phyloP scores from a whole-genome alignment of 306 rosid species.

The Cyamopsis tetragonoloba region DNA sequence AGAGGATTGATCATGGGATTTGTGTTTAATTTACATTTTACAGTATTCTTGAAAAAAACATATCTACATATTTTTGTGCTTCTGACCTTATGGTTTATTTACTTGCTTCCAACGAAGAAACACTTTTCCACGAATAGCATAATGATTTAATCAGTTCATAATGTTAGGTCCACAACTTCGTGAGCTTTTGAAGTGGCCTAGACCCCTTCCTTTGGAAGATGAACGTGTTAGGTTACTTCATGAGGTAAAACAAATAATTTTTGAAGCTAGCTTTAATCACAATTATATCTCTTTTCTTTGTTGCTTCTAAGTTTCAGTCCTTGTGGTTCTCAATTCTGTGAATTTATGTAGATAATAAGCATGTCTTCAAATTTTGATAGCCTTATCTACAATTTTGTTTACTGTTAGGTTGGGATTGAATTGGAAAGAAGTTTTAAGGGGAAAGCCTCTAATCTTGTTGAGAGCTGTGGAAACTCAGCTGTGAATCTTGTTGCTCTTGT shows the following conservation, averaged over 20 bases:
- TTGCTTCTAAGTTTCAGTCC: neutral
- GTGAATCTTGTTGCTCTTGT: slow-evolving; percentile 79
- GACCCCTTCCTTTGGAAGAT: slow-evolving; percentile 95
- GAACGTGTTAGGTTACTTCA: slow-evolving; percentile 88
- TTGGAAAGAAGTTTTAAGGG: slow-evolving; percentile 78
- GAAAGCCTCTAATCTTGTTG: slow-evolving; percentile 75
- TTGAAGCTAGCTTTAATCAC: neutral
- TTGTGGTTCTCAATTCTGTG: neutral
- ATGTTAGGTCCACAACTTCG: slow-evolving; percentile 72
- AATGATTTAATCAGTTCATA: slow-evolving; percentile 21
- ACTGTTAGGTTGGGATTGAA: slow-evolving; percentile 64
- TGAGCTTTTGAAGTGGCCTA: slow-evolving; percentile 81
- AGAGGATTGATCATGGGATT: neutral
- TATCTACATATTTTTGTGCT: neutral
- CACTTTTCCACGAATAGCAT: neutral
- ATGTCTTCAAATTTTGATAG: neutral
- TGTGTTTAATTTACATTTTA: neutral
- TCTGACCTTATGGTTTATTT: neutral
- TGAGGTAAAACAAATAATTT: slow-evolving; percentile 51
- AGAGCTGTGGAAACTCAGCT: slow-evolving; percentile 85
- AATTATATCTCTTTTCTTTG: neutral
- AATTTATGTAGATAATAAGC: slow-evolving; percentile 9
- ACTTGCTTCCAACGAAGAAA: neutral
- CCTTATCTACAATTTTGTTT: neutral
- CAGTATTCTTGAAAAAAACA: neutral